Conservation (phyloP, 1,139 yeast genomes). For the Candida tunisiensis region DNA sequence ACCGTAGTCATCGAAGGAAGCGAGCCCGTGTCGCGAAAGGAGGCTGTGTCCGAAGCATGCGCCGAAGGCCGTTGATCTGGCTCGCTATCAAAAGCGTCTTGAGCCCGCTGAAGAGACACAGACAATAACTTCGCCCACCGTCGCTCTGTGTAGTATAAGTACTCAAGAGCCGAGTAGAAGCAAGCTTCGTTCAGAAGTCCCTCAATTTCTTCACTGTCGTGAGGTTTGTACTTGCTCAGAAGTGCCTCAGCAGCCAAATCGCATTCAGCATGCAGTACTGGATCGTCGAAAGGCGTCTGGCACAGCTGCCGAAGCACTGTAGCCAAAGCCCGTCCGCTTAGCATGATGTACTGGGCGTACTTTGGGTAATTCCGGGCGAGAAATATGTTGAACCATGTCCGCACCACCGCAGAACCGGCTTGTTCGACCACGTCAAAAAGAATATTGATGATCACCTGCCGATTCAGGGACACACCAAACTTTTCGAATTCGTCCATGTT, state of each 20-base stretch:
- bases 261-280: constrained; percentile 33
- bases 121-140: constrained; percentile 33
- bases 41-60: constrained; percentile 1
- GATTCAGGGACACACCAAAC: constrained; percentile 23
- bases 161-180: constrained; percentile 41
- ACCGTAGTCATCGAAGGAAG: constrained; percentile 1
- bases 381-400: constrained; percentile 39
- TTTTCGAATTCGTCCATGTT: too few species aligned
- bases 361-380: constrained; percentile 65
- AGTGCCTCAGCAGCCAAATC: constrained; percentile 59
- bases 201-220: constrained; percentile 28
- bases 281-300: constrained; percentile 19
- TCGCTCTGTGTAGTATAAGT: constrained; percentile 36
- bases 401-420: constrained; percentile 1
- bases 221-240: constrained; percentile 43
- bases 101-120: constrained; percentile 19
- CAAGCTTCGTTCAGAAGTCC: constrained; percentile 35
- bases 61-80: constrained; percentile 1
- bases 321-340: constrained; percentile 41
- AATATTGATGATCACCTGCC: constrained; percentile 56
- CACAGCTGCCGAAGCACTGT: constrained; percentile 36
- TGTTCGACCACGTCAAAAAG: constrained; percentile 29
- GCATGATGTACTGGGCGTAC: constrained; percentile 56
- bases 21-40: constrained; percentile 1
- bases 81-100: constrained; percentile 2